phyloP scores from a whole-genome alignment of 352 stramenopile species.

The Saprolegnia diclina region DNA sequence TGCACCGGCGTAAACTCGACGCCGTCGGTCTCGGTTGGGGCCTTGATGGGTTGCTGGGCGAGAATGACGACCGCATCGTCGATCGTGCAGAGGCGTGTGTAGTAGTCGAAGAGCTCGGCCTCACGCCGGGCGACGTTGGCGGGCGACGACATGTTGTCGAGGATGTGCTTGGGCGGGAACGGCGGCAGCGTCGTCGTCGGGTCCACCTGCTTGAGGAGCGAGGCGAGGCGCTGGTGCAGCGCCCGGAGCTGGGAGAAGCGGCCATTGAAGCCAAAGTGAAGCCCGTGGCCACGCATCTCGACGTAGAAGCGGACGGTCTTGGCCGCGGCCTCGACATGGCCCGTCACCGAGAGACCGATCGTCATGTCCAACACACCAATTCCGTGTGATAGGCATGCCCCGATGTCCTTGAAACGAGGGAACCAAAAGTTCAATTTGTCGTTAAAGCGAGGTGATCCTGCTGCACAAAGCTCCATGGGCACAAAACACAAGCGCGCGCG shows the following conservation, averaged over 20 bases:
- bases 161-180: constrained; percentile 23
- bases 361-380: background rate
- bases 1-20: background rate
- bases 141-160: constrained; percentile 16
- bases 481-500: too few relatives aligned
- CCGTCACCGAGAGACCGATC: constrained; percentile 15
- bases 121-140: constrained; percentile 9
- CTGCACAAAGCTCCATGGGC: too few relatives aligned
- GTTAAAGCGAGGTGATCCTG: background rate
- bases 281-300: constrained; percentile 15
- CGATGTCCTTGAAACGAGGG: background rate
- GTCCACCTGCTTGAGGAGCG: background rate
- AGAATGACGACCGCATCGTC: constrained; percentile 7
- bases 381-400: too few relatives aligned
- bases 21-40: background rate
- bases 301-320: constrained; percentile 26
- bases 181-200: background rate
- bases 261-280: constrained; percentile 25
- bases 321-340: constrained; percentile 11
- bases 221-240: background rate
- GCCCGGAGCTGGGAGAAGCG: constrained; percentile 23
- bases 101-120: constrained; percentile 26
- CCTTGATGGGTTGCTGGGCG: background rate
- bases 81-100: constrained; percentile 18
- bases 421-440: background rate